These are phyloP conservation scores for Globisporangium solare DNA, from an alignment of 352 stramenopile genomes.

Conservation along the genomic window DNA sequence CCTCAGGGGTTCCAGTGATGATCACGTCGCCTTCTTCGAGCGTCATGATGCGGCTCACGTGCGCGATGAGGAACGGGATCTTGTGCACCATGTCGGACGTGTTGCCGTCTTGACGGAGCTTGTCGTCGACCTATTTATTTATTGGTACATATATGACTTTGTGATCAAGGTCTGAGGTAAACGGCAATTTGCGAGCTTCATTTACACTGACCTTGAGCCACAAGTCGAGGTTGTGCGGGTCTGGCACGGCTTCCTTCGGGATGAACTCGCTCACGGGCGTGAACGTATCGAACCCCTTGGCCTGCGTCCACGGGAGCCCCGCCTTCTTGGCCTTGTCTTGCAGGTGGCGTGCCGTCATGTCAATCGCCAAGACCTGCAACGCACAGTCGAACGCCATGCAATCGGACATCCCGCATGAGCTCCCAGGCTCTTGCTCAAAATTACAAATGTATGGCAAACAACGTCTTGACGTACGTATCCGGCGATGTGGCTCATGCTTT, in stretches of 20 bases:
- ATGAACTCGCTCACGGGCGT: slow-evolving; percentile 81
- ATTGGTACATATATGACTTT: no score
- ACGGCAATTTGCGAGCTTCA: no score
- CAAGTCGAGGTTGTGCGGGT: slow-evolving; percentile 67
- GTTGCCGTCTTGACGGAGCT: slow-evolving; percentile 65
- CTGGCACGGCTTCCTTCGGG: slow-evolving; percentile 48
- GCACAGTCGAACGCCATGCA: neutral
- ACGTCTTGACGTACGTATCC: slow-evolving; percentile 38
- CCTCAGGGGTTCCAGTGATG: slow-evolving; percentile 80
- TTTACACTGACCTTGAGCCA: slow-evolving; percentile 49
- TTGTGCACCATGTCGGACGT: slow-evolving; percentile 79
- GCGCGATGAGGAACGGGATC: slow-evolving; percentile 69
- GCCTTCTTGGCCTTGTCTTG: slow-evolving; percentile 76
- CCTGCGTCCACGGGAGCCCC: slow-evolving; percentile 66
- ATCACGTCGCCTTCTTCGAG: slow-evolving; percentile 82
- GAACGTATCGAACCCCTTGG: slow-evolving; percentile 80
- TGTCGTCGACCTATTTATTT: slow-evolving; percentile 40
- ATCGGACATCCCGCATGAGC: no score
- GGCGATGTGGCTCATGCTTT: slow-evolving; percentile 65
- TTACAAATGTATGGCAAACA: no score
- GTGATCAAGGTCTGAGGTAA: no score
- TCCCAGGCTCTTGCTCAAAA: no score
- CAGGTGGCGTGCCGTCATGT: slow-evolving; percentile 78
- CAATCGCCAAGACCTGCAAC: slow-evolving; percentile 57
- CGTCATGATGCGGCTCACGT: slow-evolving; percentile 82